Evolutionary conservation across 163 green algal genomes (phyloP).

Genomic region (Chlamydomonas reinhardtii): DNA sequence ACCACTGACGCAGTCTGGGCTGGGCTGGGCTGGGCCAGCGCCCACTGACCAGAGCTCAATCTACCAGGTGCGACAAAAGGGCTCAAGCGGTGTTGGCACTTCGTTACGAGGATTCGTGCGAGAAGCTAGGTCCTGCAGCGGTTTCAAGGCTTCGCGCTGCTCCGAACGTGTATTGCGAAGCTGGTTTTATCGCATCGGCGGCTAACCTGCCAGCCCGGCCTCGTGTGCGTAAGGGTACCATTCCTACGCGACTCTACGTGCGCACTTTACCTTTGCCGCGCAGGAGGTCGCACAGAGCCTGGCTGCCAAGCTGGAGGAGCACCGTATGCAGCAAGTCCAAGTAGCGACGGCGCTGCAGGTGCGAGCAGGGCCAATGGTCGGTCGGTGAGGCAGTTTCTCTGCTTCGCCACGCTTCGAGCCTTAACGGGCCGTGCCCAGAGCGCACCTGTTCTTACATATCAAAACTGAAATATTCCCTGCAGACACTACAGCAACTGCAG

Average conservation of each 20-base stretch:
- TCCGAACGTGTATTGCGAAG: background rate
- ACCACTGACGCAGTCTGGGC: slow-evolving; percentile 2
- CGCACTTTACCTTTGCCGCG: background rate
- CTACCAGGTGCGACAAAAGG: slow-evolving; percentile 17
- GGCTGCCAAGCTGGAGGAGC: slow-evolving; percentile 37
- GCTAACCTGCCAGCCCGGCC: too few species aligned
- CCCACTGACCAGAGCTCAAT: slow-evolving; percentile 12
- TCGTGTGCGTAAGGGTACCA: too few species aligned
- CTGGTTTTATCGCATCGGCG: background rate
- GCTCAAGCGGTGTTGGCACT: background rate
- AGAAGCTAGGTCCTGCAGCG: too few species aligned
- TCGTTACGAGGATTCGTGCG: background rate
- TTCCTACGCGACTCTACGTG: too few species aligned
- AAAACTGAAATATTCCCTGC: too few species aligned
- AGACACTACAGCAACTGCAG: slow-evolving; percentile 25
- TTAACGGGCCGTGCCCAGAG: too few species aligned
- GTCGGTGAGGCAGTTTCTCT: background rate
- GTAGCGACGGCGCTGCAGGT: slow-evolving; percentile 36
- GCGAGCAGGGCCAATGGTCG: background rate
- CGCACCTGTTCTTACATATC: too few species aligned
- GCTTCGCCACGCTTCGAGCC: too few species aligned
- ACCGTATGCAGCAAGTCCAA: slow-evolving; percentile 40
- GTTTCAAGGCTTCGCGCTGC: background rate
- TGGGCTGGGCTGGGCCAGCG: slow-evolving; percentile 10
- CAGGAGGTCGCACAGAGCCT: slow-evolving; percentile 40